Percentiles rank a stretch among this genome's conserved stretches.
Conservation (phyloP, 192 early-diverging fungal genomes). For the Gorgonomyces haynaldii region DNA sequence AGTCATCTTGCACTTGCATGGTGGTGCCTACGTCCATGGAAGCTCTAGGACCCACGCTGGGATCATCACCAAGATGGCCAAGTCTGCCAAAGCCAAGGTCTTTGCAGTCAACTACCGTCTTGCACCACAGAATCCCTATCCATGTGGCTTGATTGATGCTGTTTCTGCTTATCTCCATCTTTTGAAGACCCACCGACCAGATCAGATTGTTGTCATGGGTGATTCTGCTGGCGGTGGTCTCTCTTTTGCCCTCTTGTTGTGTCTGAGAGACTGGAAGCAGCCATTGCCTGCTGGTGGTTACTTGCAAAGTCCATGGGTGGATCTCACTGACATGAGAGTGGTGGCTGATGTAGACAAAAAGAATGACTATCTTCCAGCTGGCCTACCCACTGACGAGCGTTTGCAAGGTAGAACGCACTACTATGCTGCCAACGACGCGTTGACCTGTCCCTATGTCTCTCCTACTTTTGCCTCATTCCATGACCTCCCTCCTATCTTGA, state of each 20-base stretch:
- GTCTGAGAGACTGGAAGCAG: conserved; percentile 33
- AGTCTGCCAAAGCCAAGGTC: conserved; percentile 16
- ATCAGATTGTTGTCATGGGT: conserved; percentile 3
- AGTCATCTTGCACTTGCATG: conserved; percentile 30
- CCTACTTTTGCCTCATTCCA: not conserved
- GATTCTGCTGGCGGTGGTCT: conserved; percentile 9
- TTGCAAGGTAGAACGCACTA: not conserved
- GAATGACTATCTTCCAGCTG: conserved; percentile 1
- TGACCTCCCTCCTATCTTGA: conserved; percentile 1
- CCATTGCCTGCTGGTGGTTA: conserved; percentile 28
- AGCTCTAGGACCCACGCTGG: conserved; percentile 10
- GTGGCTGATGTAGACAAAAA: not conserved
- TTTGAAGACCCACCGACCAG: not conserved
- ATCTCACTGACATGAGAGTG: no score
- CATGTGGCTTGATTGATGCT: conserved; percentile 32
- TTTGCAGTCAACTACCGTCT: conserved; percentile 30
- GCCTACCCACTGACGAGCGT: not conserved
- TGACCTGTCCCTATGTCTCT: conserved; percentile 4
- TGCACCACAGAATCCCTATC: conserved; percentile 30
- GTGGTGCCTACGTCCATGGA: conserved; percentile 29
- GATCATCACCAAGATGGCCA: conserved; percentile 17
- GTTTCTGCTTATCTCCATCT: conserved; percentile 33
- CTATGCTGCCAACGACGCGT: not conserved
- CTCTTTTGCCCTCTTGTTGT: conserved; percentile 12
- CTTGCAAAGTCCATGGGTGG: not conserved